Base-by-base conservation (phyloP, 805 yeast species). In the Ogataea polymorpha region DNA sequence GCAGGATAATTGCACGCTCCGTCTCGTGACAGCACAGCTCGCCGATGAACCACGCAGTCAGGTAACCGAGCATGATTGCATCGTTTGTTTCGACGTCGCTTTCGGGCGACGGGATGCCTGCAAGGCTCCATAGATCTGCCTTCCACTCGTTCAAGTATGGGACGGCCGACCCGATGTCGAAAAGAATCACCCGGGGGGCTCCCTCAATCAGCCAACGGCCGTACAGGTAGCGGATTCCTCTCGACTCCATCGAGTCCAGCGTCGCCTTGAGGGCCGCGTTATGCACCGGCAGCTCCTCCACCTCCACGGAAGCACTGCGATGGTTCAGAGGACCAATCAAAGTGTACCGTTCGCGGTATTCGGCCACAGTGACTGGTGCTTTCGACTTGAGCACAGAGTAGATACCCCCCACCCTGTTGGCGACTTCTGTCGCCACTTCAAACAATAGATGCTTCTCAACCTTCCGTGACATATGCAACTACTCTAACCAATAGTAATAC, bases 191-290 rank as follows among this genome's bases (percentile, higher is more conserved):
- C 38, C 96, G 69, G 16, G 99, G 99, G 0, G 98, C 96, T 14
- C 98, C 97, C 61, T 93, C 99, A 54, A 91, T 89, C 54, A 91
- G 75, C 99, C 99, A 91, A 44, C 97, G 75, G 34, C 97, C 98
- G 58, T 91, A 90, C 38, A 89, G 68, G 71, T 83, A 86, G 43
- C 74, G 67, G 49, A 91, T 77, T 23, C 98, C 98, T 35, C 96
- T 72, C 12, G 75, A 73, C 34, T 76, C 66, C 98, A 91, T 91
- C 10, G 87, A 72, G 43, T 82, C 82, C 53, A 91, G 68, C 1
- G 95, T 71, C 18, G 71, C 72, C 55, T 73, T 74, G 48, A 90
- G 65, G 32, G 67, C 66, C 9, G 63, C 65, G 39, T 70, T 71
- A 5, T 68, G 59, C 23, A 68, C 61, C 3, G 78, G 76, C 40